Evolutionary conservation across 2,329 filamentous ascomycete species (phyloP), one percentile per base, ranked within the genome.

Genomic region (Alternaria angustiovoidea): DNA sequence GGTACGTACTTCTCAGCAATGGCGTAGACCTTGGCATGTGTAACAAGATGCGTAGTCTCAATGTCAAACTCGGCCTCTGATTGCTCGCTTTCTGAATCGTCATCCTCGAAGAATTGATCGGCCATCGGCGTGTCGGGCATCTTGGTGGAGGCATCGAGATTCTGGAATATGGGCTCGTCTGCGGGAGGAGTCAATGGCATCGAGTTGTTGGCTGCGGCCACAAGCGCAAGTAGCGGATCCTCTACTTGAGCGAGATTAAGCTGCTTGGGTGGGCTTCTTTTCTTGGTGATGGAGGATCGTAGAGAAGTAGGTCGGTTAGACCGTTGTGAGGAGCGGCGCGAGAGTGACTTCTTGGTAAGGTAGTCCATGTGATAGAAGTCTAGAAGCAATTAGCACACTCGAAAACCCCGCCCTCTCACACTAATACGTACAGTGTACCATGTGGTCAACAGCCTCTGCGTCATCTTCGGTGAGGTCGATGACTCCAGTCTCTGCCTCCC

Each of bases 21-120:
- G 34, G 81, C 81, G 67, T 84, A 84, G 39, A 84, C 80, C 53
- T 80, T 79, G 14, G 81, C 79, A 65, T 84, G 82, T 16, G 79
- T 76, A 48, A 84, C 63, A 6, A 84, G 75, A 66, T 83, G 76
- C 6, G 81, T 76, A 42, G 75, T 72, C 61, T 80, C 76, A 12
- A 71, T 68, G 47, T 79, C 78, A 41, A 74, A 68, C 49, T 79
- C 72, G 44, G 79, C 71, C 57, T 77, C 74, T 22, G 64, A 64
- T 39, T 67, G 59, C 18, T 68, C 59, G 32, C 48, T 63, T 54
- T 78, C 75, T 43, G 69, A 57, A n/a, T 72, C 70, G 38, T 78
- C 70, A 43, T 76, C 67, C 38, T 65, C 60, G 24, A 77, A 73
- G 22, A 76, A 74, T 32, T 78, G 75, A 41, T 80, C 77, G 24